A percentile compares a stretch with the other conserved stretches of the same genome.
phyloP scores from a whole-genome alignment of 352 stramenopile genomes.

The Globisporangium mamillatum region DNA sequence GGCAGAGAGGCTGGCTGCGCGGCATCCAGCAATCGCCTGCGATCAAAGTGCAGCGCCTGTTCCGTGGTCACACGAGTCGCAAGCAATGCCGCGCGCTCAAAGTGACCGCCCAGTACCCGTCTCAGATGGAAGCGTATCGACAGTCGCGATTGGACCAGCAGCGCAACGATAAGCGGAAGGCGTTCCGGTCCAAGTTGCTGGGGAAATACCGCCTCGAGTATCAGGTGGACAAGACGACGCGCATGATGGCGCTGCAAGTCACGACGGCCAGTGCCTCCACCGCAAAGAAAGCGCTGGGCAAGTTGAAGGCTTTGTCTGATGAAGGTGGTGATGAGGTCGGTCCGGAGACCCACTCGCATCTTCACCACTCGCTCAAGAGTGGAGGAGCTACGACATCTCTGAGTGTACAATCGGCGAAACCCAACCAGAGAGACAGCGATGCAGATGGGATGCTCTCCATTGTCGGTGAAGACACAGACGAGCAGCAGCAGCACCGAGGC shows the following conservation, averaged over 20 bases:
- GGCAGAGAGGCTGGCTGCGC: slow-evolving; percentile 56
- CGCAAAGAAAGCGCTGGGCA: neutral
- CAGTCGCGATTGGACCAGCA: slow-evolving; percentile 25
- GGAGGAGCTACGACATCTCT: slow-evolving; percentile 6
- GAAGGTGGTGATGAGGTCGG: slow-evolving; percentile 1
- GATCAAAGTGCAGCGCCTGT: slow-evolving; percentile 68
- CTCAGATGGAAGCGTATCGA: slow-evolving; percentile 36
- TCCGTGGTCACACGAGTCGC: slow-evolving; percentile 39
- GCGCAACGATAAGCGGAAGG: slow-evolving; percentile 24
- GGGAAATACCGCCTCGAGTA: slow-evolving; percentile 55
- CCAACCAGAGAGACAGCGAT: slow-evolving; percentile 12
- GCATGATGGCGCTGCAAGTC: slow-evolving; percentile 41
- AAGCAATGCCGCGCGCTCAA: slow-evolving; percentile 37
- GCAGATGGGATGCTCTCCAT: neutral
- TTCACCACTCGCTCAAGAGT: slow-evolving; percentile 22
- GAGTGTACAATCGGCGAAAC: slow-evolving; percentile 8
- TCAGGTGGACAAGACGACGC: slow-evolving; percentile 42
- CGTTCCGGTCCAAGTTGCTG: slow-evolving; percentile 49
- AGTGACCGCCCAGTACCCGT: slow-evolving; percentile 41
- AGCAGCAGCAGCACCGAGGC: neutral
- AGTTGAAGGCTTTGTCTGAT: neutral
- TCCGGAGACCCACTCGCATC: slow-evolving; percentile 17
- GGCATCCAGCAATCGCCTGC: slow-evolving; percentile 61
- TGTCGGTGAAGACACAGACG: neutral
- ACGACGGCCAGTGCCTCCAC: neutral